Percentiles rank a stretch among this genome's conserved stretches.
Conservation (phyloP, 2,329 filamentous ascomycete species). For the Aspergillus tubingensis region DNA sequence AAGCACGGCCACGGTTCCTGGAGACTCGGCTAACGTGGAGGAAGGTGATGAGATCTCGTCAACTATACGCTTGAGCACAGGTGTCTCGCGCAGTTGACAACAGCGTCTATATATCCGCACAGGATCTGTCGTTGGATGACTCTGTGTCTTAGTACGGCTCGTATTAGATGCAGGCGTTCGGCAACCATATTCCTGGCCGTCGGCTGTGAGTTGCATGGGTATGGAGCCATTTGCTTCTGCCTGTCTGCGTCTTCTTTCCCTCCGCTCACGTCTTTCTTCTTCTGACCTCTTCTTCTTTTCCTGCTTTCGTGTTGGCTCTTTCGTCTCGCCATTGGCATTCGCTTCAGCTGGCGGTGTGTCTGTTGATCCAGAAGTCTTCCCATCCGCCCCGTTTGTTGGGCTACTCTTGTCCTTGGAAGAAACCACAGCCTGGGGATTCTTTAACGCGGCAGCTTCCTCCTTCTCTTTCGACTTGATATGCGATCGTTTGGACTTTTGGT, state of each 20-base stretch:
- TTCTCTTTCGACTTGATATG: slow-evolving; percentile 66
- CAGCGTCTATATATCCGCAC: slow-evolving; percentile 90
- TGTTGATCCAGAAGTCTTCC: slow-evolving; percentile 14
- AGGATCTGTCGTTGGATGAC: slow-evolving; percentile 82
- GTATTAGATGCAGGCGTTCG: slow-evolving; percentile 33
- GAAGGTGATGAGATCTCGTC: slow-evolving; percentile 76
- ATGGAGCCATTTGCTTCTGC: slow-evolving; percentile 86
- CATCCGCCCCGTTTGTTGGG: slow-evolving; percentile 21
- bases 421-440: slow-evolving; percentile 60
- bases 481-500: slow-evolving; percentile 36
- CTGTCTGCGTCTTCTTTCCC: slow-evolving; percentile 80
- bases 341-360: slow-evolving; percentile 28
- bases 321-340: slow-evolving; percentile 31
- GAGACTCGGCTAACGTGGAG: slow-evolving; percentile 63
- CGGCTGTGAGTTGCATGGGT: slow-evolving; percentile 77
- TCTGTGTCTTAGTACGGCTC: slow-evolving; percentile 56
- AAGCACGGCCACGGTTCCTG: slow-evolving; percentile 77
- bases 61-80: slow-evolving; percentile 86
- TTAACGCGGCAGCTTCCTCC: slow-evolving; percentile 73
- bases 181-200: slow-evolving; percentile 63
- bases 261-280: slow-evolving; percentile 86
- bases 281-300: slow-evolving; percentile 97
- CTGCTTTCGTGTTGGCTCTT: slow-evolving; percentile 69
- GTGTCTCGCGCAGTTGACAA: slow-evolving; percentile 89
- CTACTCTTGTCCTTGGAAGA: slow-evolving; percentile 59